phyloP scores from a whole-genome alignment of 805 yeast species.

The Yamadazyma paraphyllophila region DNA sequence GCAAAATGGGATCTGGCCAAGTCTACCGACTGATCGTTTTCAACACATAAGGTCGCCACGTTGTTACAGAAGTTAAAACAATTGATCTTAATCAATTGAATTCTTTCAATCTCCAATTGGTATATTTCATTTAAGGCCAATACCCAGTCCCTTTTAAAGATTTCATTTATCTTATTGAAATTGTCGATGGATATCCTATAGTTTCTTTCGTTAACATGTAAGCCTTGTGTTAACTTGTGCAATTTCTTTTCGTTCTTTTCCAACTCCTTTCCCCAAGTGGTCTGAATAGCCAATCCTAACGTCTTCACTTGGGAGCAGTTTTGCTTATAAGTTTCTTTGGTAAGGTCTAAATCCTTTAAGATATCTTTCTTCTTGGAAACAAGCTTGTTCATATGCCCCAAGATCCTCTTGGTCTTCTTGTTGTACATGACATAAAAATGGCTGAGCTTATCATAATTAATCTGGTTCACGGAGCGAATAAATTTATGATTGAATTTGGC shows the following conservation, averaged over 20 bases:
- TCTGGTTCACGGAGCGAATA: slow-evolving; percentile 48
- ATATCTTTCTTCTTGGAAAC: slow-evolving; percentile 43
- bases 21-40: slow-evolving; percentile 76
- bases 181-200: slow-evolving; percentile 56
- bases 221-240: slow-evolving; percentile 45
- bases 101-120: slow-evolving; percentile 67
- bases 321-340: slow-evolving; percentile 50
- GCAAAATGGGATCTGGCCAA: slow-evolving; percentile 65
- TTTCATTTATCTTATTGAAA: slow-evolving; percentile 55
- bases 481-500: slow-evolving; percentile 56
- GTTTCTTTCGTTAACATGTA: slow-evolving; percentile 45
- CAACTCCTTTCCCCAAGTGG: slow-evolving; percentile 73
- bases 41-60: slow-evolving; percentile 72
- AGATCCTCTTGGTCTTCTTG: slow-evolving; percentile 55
- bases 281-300: slow-evolving; percentile 57
- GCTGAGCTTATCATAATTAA: slow-evolving; percentile 47
- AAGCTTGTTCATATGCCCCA: slow-evolving; percentile 56
- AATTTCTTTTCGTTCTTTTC: slow-evolving; percentile 58
- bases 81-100: slow-evolving; percentile 65
- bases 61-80: slow-evolving; percentile 78
- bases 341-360: slow-evolving; percentile 31
- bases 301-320: slow-evolving; percentile 61
- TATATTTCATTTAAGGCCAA: slow-evolving; percentile 61
- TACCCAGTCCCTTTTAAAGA: slow-evolving; percentile 74
- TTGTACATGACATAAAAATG: slow-evolving; percentile 51